Evolutionary conservation across 2,329 filamentous ascomycete genomes (phyloP), one percentile per base, ranked within the genome.

Genomic region (Thielaviopsis ethacetica): DNA sequence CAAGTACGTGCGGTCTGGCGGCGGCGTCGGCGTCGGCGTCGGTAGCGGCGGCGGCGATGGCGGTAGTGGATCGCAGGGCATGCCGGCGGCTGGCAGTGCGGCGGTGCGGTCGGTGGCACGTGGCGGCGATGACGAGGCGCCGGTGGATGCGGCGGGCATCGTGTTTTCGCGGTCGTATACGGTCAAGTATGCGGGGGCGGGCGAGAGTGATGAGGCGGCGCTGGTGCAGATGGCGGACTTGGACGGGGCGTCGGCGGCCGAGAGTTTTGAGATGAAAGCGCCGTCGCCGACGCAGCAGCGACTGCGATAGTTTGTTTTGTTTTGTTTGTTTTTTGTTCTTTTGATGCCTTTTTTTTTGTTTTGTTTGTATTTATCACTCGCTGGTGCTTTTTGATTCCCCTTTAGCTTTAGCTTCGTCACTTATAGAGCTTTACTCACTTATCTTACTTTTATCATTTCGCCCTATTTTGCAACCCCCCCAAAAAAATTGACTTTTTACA

Each of bases 181-280:
- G 21, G 56, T 61, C 27, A 61, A 58, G 22, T 58, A 61, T 54
- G 27, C 51, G 26, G 26, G 26, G 4, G 26, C 26, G 26, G 26
- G 26, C 19, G 59, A 61, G 9, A 49, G 21, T 13, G 59, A 61
- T 44, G 59, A 61, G 34, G 58, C 56, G 17, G 38, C 52, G 21
- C 38, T 61, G 19, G 56, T 61, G 19, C 56, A 55, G 7, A 61
- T 61, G 59, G 56, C 52, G 17, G 59, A 61, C 27, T 27, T 61
- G 19, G 59, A 61, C 19, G 51, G 56, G n/a, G 22, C 30, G 24
- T 53, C 50, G 19, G 56, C 49, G 27, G 10, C 47, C 10, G 58
- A 60, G 22, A 30, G 22, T n/a, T 60, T 49, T 27, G 58, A 60
- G 6, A 54, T 54, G 13, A 60, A 60, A 50, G n/a, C 52, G 58